Conservation (phyloP, 2,329 filamentous ascomycete species). For the Polychaeton citri region DNA sequence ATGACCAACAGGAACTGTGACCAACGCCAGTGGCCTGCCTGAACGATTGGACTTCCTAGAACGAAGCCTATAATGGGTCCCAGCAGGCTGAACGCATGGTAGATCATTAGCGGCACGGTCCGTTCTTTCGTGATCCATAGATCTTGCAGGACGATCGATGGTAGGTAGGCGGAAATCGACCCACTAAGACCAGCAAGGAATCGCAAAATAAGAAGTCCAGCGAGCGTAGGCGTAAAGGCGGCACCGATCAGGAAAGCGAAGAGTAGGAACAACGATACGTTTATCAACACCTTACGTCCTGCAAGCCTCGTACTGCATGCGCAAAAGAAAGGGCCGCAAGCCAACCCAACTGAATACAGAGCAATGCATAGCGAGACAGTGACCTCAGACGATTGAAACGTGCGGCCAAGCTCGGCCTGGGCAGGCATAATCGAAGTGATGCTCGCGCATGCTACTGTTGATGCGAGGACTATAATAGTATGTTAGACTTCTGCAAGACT, state of each 20-base stretch:
- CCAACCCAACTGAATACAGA: constrained; percentile 47
- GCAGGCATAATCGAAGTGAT: constrained; percentile 7
- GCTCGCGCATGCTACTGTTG: constrained; percentile 24
- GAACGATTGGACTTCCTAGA: constrained; percentile 26
- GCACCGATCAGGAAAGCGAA: constrained; percentile 36
- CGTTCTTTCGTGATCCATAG: constrained; percentile 19
- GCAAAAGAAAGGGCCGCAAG: constrained; percentile 56
- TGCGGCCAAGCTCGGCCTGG: constrained; percentile 7
- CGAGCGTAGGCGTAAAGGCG: constrained; percentile 45
- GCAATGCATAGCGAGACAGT: constrained; percentile 44
- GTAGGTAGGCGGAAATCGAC: constrained; percentile 22
- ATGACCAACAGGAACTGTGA: constrained; percentile 28
- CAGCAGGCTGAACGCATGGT: constrained; percentile 21
- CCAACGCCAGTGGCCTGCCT: constrained; percentile 25
- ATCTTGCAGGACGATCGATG: constrained; percentile 23
- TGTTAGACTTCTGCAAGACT: too few species aligned
- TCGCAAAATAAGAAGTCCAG: constrained; percentile 55
- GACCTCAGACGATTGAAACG: constrained; percentile 40
- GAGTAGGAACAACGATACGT: constrained; percentile 54
- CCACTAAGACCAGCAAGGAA: constrained; percentile 29
- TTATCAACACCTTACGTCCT: constrained; percentile 54
- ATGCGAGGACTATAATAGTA: constrained; percentile 22
- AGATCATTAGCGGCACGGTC: constrained; percentile 18
- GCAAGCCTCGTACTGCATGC: constrained; percentile 58
- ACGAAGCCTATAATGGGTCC: constrained; percentile 27